Evolutionary conservation across 768 basidiomycete genomes (phyloP).

Genomic region (Lactarius deliciosus): DNA sequence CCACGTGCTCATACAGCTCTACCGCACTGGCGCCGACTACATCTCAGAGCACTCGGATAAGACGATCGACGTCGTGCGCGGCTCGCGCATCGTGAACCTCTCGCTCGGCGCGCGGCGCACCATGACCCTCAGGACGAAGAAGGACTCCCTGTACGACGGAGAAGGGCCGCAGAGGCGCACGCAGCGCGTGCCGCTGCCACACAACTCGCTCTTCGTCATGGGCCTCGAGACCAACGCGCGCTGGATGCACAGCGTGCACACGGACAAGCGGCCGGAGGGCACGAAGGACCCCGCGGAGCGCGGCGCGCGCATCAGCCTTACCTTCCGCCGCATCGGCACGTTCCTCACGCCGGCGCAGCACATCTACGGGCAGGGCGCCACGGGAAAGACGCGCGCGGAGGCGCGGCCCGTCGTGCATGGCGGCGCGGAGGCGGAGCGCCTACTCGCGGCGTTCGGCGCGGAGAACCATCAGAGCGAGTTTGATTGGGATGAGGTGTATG

Average conservation of each 20-base stretch:
- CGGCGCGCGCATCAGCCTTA: slow-evolving; percentile 76
- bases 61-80: slow-evolving; percentile 75
- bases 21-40: slow-evolving; percentile 75
- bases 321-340: slow-evolving; percentile 77
- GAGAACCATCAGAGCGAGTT: slow-evolving; percentile 73
- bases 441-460: slow-evolving; percentile 66
- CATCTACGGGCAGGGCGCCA: slow-evolving; percentile 77
- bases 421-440: slow-evolving; percentile 44
- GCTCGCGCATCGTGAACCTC: slow-evolving; percentile 77
- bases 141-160: slow-evolving; percentile 35
- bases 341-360: slow-evolving; percentile 51
- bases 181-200: slow-evolving; percentile 71
- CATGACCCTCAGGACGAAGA: slow-evolving; percentile 74
- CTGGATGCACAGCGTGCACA: slow-evolving; percentile 77
- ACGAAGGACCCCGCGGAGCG: slow-evolving; percentile 58
- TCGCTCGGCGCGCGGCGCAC: slow-evolving; percentile 74
- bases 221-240: slow-evolving; percentile 68
- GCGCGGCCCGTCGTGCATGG: slow-evolving; percentile 58
- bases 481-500: slow-evolving; percentile 67
- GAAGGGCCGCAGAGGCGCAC: slow-evolving; percentile 19
- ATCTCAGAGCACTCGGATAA: slow-evolving; percentile 89
- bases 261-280: slow-evolving; percentile 63
- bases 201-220: slow-evolving; percentile 83
- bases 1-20: slow-evolving; percentile 81
- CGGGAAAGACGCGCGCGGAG: slow-evolving; percentile 54